These are phyloP conservation scores for Rubroboletus satanas DNA, from an alignment of 768 basidiomycete species.

Conservation along the genomic window DNA sequence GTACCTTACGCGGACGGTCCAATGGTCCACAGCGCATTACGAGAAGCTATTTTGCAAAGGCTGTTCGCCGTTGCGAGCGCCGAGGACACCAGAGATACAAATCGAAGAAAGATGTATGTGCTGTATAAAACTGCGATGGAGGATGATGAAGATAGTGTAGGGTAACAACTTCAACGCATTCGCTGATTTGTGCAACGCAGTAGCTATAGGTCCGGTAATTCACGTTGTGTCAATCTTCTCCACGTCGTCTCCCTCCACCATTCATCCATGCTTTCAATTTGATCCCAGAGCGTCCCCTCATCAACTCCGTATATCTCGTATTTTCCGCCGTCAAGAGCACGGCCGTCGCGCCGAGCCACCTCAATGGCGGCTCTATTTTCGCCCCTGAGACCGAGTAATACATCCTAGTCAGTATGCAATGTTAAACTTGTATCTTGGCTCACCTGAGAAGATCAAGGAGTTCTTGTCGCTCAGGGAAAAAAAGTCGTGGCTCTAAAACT, in stretches of 20 bases:
- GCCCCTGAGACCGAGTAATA: constrained; percentile 45
- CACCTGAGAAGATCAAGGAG: constrained; percentile 76
- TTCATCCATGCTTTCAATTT: constrained; percentile 76
- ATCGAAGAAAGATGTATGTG: constrained; percentile 78
- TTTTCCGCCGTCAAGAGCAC: constrained; percentile 60
- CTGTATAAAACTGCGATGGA: constrained; percentile 68
- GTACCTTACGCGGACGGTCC: constrained; percentile 39
- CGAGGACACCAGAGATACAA: constrained; percentile 70
- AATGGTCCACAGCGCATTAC: constrained; percentile 37
- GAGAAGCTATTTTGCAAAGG: constrained; percentile 51
- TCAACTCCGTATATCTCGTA: constrained; percentile 86
- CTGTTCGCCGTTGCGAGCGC: constrained; percentile 75
- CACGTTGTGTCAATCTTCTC: constrained; percentile 75
- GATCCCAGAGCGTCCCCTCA: constrained; percentile 82
- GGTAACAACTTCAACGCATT: constrained; percentile 10
- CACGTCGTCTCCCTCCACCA: constrained; percentile 95
- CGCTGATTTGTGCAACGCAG: not conserved
- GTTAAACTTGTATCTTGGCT: constrained; percentile 18
- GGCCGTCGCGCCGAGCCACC: constrained; percentile 72
- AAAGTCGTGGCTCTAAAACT: constrained; percentile 78
- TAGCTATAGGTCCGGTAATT: constrained; percentile 66
- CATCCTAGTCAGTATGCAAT: constrained; percentile 10
- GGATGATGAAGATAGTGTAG: constrained; percentile 36
- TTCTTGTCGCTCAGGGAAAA: constrained; percentile 82
- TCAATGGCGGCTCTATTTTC: constrained; percentile 81